These are phyloP conservation scores for Hemileia vastatrix DNA, from an alignment of 1,284 basidiomycete species.

Conservation along the genomic window DNA sequence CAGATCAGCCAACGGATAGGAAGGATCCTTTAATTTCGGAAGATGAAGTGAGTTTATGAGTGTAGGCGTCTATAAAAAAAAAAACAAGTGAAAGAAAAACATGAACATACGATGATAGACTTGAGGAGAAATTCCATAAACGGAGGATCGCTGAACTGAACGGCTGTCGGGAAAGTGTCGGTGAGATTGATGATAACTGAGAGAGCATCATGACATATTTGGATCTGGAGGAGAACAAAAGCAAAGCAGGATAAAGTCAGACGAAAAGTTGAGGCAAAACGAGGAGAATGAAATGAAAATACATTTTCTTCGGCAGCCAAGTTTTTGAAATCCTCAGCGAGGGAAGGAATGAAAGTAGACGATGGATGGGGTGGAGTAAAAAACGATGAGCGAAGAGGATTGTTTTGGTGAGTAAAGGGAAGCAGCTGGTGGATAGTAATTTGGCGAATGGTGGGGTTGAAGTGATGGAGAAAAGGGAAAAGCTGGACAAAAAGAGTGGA, in stretches of 20 bases:
- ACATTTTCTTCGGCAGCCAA: too few species aligned
- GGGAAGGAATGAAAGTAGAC: too few species aligned
- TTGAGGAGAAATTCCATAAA: slow-evolving; percentile 79
- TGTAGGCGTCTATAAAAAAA: neutral
- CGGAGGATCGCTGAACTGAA: slow-evolving; percentile 60
- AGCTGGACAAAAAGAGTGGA: too few species aligned
- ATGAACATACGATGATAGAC: slow-evolving; percentile 68
- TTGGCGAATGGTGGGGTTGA: too few species aligned
- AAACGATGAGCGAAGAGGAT: too few species aligned
- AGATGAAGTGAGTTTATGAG: neutral
- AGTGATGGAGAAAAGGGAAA: too few species aligned
- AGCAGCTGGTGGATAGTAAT: too few species aligned
- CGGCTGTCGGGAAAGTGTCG: slow-evolving; percentile 64
- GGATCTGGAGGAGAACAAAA: slow-evolving; percentile 50
- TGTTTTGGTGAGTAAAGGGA: too few species aligned
- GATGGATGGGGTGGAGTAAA: too few species aligned
- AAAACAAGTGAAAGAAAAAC: slow-evolving; percentile 10
- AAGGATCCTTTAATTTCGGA: slow-evolving; percentile 57
- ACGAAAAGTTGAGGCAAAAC: too few species aligned
- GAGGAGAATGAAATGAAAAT: too few species aligned
- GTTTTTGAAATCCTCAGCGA: too few species aligned
- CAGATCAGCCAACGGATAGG: slow-evolving; percentile 80
- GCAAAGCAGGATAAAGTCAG: neutral
- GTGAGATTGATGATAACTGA: slow-evolving; percentile 88
- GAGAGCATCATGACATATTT: slow-evolving; percentile 92